These are phyloP conservation scores for Oryza coarctata DNA, from an alignment of 176 grass and related monocot species.

Conservation along the genomic window DNA sequence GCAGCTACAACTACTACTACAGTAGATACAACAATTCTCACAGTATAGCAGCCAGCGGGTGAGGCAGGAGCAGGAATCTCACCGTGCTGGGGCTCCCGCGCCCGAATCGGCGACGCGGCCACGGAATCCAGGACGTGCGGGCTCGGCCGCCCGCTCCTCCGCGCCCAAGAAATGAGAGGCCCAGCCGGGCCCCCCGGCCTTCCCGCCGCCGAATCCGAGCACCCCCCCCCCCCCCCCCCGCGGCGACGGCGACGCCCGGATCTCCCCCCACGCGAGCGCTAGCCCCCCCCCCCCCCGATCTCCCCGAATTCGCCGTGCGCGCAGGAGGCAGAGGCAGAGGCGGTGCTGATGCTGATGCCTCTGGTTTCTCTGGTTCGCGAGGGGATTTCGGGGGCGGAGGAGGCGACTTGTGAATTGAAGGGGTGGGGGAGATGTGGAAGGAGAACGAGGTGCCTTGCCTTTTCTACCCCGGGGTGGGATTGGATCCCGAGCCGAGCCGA, in stretches of 20 bases:
- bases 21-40: background rate
- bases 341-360: background rate
- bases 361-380: constrained; percentile 37
- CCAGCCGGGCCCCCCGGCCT: background rate
- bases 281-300: background rate
- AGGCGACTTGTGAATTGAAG: background rate
- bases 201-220: constrained; percentile 17
- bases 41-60: background rate
- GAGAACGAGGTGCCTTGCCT: background rate
- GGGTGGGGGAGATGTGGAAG: background rate
- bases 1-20: background rate
- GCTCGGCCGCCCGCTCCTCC: background rate
- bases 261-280: constrained; percentile 35
- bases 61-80: background rate
- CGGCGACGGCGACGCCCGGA: constrained; percentile 43
- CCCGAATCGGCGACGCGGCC: constrained; percentile 37
- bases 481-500: background rate
- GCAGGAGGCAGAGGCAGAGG: background rate
- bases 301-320: background rate
- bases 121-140: constrained; percentile 42
- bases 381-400: constrained; percentile 43
- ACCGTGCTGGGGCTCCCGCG: constrained; percentile 30
- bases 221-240: too few relatives aligned
- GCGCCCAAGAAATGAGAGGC: background rate
- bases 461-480: background rate